These are phyloP conservation scores for Kwoniella heveanensis DNA, from an alignment of 768 basidiomycete species.

Conservation along the genomic window DNA sequence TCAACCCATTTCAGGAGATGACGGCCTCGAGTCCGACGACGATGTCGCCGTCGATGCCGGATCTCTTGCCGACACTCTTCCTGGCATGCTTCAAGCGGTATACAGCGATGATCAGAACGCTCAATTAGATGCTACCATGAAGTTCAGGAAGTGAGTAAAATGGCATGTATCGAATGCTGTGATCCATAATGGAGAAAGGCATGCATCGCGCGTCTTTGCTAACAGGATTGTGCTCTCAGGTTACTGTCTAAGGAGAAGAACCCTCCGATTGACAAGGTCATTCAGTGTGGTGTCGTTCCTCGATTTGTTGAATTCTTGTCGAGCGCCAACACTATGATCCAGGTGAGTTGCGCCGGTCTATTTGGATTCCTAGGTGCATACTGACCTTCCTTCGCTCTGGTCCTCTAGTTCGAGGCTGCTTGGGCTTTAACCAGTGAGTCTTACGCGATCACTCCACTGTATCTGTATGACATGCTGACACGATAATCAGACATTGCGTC, in stretches of 20 bases:
- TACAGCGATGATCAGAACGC: slow-evolving; percentile 88
- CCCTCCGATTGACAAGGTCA: slow-evolving; percentile 97
- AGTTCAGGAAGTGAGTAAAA: slow-evolving; percentile 76
- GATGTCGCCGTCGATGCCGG: slow-evolving; percentile 60
- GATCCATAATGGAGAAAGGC: too few relatives aligned
- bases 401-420: slow-evolving; percentile 93
- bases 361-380: too few relatives aligned
- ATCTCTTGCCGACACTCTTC: slow-evolving; percentile 74
- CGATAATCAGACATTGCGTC: slow-evolving; percentile 73
- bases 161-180: not conserved
- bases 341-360: slow-evolving; percentile 58
- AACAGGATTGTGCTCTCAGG: slow-evolving; percentile 28
- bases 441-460: too few relatives aligned
- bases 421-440: slow-evolving; percentile 83
- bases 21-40: slow-evolving; percentile 78
- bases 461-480: not conserved
- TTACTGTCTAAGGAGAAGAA: slow-evolving; percentile 99
- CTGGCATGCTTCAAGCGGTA: slow-evolving; percentile 80
- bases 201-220: slow-evolving; percentile 3
- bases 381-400: not conserved
- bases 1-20: slow-evolving; percentile 66
- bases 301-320: slow-evolving; percentile 94
- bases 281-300: slow-evolving; percentile 90
- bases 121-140: slow-evolving; percentile 95
- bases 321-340: slow-evolving; percentile 59